These are phyloP conservation scores for Tieghemostelium lacteum DNA, from an alignment of 78 protist genomes.

Conservation along the genomic window DNA sequence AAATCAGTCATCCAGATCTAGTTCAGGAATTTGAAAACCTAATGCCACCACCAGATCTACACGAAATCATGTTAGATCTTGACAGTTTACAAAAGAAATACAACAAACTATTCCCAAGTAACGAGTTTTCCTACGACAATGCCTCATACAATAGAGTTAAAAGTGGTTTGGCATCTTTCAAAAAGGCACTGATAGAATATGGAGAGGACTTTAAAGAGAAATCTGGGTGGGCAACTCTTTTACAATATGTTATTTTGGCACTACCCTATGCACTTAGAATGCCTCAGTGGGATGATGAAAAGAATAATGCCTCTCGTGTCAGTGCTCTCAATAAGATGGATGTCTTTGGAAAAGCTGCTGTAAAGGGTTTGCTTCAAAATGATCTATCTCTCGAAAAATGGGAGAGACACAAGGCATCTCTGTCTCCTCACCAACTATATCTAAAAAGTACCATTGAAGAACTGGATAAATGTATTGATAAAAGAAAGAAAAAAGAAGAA, in stretches of 20 bases:
- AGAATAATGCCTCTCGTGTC: conserved; percentile 59
- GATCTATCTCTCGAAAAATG: conserved; percentile 65
- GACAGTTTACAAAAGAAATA: conserved; percentile 54
- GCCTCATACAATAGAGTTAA: conserved; percentile 52
- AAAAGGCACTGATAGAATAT: conserved; percentile 52
- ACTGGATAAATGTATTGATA: conserved; percentile 63
- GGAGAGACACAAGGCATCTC: conserved; percentile 44
- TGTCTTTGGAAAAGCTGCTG: conserved; percentile 60
- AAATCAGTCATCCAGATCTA: conserved; percentile 29
- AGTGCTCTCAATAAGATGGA: conserved; percentile 64
- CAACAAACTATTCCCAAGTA: conserved; percentile 71
- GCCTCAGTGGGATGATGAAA: conserved; percentile 77
- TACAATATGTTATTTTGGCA: conserved; percentile 70
- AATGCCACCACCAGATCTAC: conserved; percentile 77
- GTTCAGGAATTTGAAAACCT: conserved; percentile 59
- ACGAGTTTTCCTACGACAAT: conserved; percentile 56
- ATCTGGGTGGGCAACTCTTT: conserved; percentile 51
- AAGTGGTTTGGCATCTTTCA: conserved; percentile 59
- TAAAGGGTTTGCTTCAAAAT: conserved; percentile 64
- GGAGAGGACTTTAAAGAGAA: conserved; percentile 70
- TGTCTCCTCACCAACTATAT: conserved; percentile 19
- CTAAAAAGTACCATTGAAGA: conserved; percentile 59
- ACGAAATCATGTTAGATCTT: conserved; percentile 56
- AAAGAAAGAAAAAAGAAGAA: conserved; percentile 57
- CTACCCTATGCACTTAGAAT: conserved; percentile 55